phyloP scores from a whole-genome alignment of 2,329 filamentous ascomycete species.

The Alternaria tenuissima region DNA sequence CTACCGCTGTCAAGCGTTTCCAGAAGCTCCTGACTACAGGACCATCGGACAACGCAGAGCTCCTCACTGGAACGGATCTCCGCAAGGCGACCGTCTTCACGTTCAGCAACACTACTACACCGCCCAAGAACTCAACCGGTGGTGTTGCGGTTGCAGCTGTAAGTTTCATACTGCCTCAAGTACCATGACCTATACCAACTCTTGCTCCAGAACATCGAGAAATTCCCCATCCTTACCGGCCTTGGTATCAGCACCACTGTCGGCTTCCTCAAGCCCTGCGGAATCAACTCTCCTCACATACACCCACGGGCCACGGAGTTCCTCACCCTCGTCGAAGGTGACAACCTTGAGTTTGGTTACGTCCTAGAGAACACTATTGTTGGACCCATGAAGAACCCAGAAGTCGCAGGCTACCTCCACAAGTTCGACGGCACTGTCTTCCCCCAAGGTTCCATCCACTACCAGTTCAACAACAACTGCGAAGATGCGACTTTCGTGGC shows the following conservation, averaged over 20 bases:
- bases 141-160: constrained; percentile 33
- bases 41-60: constrained; percentile 15
- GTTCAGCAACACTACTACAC: too few species aligned
- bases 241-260: constrained; percentile 51
- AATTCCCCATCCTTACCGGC: constrained; percentile 51
- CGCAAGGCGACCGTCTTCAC: constrained; percentile 62
- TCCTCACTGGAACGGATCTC: constrained; percentile 38
- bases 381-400: constrained; percentile 40
- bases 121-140: too few species aligned
- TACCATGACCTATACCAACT: neutral
- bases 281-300: constrained; percentile 59
- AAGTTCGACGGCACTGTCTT: constrained; percentile 59
- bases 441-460: constrained; percentile 58
- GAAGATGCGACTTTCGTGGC: constrained; percentile 56
- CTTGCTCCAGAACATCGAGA: constrained; percentile 45
- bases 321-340: constrained; percentile 55
- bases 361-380: constrained; percentile 57
- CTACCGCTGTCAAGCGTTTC: constrained; percentile 51
- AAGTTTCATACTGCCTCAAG: too few species aligned
- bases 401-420: constrained; percentile 52
- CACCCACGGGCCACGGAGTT: constrained; percentile 61
- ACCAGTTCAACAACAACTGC: constrained; percentile 59
- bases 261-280: constrained; percentile 54
- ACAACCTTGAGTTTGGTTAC: constrained; percentile 54
- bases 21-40: constrained; percentile 47